Percentiles rank a stretch among this genome's conserved stretches.
Conservation (phyloP, 164 flowering plant genomes). For the Litsea cubeba region DNA sequence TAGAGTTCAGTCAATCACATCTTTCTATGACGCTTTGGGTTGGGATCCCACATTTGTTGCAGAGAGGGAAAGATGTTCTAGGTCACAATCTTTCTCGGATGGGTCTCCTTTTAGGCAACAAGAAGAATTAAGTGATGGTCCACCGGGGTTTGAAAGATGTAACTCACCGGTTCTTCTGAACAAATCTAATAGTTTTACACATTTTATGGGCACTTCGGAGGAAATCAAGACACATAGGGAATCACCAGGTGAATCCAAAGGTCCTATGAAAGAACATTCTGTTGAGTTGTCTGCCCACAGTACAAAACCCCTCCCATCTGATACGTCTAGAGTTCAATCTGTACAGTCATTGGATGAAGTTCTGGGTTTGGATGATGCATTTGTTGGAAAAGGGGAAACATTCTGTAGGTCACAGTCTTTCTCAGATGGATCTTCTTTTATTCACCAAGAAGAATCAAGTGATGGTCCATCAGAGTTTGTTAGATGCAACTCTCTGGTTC, state of each 20-base stretch:
- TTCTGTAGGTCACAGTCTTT: conserved; percentile 37
- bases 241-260: conserved; percentile 33
- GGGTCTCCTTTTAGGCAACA: conserved; percentile 23
- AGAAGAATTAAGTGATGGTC: conserved; percentile 30
- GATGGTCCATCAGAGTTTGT: conserved; percentile 32
- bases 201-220: conserved; percentile 28
- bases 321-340: conserved; percentile 16
- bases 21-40: conserved; percentile 25
- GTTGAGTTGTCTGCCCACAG: conserved; percentile 6
- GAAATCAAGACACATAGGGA: conserved; percentile 51
- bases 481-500: conserved; percentile 25
- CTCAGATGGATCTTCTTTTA: conserved; percentile 23
- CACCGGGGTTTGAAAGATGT: conserved; percentile 30
- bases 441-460: conserved; percentile 26
- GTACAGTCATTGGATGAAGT: conserved; percentile 24
- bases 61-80: conserved; percentile 24
- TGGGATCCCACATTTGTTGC: conserved; percentile 17
- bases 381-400: conserved; percentile 20
- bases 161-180: conserved; percentile 32
- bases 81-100: conserved; percentile 40
- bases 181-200: conserved; percentile 54
- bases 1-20: conserved; percentile 18
- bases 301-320: conserved; percentile 16
- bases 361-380: conserved; percentile 22
- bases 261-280: conserved; percentile 15